These are phyloP conservation scores for Lagenaria siceraria DNA, from an alignment of 306 rosid species.

Conservation along the genomic window DNA sequence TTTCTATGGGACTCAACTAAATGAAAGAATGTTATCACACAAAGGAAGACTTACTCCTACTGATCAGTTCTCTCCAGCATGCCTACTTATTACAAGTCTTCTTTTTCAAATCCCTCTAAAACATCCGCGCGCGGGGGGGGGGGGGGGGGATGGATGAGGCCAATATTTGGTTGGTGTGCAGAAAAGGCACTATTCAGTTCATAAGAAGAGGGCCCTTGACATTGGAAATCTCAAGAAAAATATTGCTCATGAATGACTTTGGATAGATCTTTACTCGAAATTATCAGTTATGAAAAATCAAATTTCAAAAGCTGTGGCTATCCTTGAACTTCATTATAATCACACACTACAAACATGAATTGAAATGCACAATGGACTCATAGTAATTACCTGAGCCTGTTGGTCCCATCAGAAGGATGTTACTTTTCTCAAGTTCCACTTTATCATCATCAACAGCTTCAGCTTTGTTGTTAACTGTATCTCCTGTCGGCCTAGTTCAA, in stretches of 20 bases:
- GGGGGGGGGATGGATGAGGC: too few species aligned
- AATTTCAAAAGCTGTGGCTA: neutral
- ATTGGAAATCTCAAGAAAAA: neutral
- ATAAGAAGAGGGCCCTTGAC: neutral
- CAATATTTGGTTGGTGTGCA: neutral
- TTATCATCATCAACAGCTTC: conserved; percentile 50
- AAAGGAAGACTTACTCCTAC: neutral
- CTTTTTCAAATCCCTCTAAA: neutral
- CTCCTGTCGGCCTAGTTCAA: conserved; percentile 79
- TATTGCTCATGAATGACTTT: neutral
- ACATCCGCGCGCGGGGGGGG: too few species aligned
- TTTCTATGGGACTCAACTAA: neutral
- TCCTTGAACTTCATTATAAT: neutral
- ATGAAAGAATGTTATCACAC: neutral
- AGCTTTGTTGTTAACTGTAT: conserved; percentile 27
- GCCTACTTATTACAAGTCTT: neutral
- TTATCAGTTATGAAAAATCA: neutral
- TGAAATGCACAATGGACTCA: neutral
- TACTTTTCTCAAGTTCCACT: conserved; percentile 95
- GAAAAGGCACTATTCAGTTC: neutral
- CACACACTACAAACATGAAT: neutral
- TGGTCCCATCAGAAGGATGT: conserved; percentile 96
- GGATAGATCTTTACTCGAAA: neutral
- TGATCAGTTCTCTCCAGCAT: neutral
- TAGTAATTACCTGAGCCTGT: conserved; percentile 83